Evolutionary conservation across 306 rosid genomes (phyloP), one percentile per base, ranked within the genome.

Genomic region (Sesbania bispinosa): DNA sequence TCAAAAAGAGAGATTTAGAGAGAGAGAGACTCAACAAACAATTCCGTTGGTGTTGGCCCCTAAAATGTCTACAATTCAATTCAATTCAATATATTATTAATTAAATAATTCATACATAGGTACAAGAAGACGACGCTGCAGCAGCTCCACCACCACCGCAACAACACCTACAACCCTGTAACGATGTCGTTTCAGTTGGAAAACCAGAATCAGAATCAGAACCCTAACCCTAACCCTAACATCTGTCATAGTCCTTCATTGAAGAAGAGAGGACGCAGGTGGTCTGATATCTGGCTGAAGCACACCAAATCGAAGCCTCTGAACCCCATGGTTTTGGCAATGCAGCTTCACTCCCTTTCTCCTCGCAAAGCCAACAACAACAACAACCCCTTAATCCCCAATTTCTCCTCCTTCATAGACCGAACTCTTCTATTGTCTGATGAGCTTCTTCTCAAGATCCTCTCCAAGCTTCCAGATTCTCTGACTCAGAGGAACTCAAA

Each of bases 251-350:
- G 21, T 2, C 33, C 86, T 2, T 65, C 82, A 2, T 29, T 35
- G 79, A 83, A 80, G 79, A 71, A 53, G 5, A 21, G 66, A 59
- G 16, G 73, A 0, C 23, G 82, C 9, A 71, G 80, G 21, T 93
- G 97, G 98, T 87, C 98, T 0, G 90, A 87, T 55, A 10, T 88
- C 55, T 85, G 92, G 92, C 63, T 85, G 20, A 89, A 87, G 73
- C 83, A 80, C 76, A 53, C 80, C 35, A 62, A 83, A 78, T 58
- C 85, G 21, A 62, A 85, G 26, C 71, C 88, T 2, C 79, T 90
- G 38, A 79, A 76, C 64, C 77, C 80, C 32, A 82, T 88, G 46
- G 75, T 90, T 36, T 75, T 73, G 35, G 86, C 96, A 1, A 86
- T 92, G 96, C 83, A 88, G 4, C 87, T 90, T 10, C 88, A 77